Evolutionary conservation across 768 basidiomycete genomes (phyloP).

Genomic region (Trametes gibbosa): DNA sequence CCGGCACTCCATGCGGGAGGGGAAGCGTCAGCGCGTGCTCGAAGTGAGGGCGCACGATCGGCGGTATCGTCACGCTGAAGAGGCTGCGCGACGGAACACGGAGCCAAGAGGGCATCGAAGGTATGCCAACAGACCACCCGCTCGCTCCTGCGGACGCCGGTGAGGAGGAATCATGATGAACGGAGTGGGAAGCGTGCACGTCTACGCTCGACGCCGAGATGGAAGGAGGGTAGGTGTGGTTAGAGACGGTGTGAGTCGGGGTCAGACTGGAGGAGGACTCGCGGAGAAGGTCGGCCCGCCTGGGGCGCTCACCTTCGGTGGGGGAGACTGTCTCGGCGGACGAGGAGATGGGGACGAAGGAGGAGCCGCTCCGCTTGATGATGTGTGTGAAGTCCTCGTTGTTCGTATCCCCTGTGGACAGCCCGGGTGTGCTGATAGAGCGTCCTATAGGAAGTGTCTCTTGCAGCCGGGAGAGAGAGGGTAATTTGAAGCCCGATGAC

Average conservation of each 20-base stretch:
- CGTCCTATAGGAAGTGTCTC: slow-evolving; percentile 39
- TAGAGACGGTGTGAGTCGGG: slow-evolving; percentile 25
- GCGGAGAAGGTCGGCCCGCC: slow-evolving; percentile 17
- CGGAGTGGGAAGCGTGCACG: slow-evolving; percentile 45
- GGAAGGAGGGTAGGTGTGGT: slow-evolving; percentile 82
- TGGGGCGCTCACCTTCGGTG: slow-evolving; percentile 25
- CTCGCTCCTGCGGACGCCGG: slow-evolving; percentile 28
- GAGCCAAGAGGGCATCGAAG: slow-evolving; percentile 25
- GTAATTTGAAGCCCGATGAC: slow-evolving; percentile 54
- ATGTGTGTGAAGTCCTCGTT: slow-evolving; percentile 74
- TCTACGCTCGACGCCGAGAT: slow-evolving; percentile 40
- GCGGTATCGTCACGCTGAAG: slow-evolving; percentile 18
- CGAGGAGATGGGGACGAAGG: slow-evolving; percentile 55
- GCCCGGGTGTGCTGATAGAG: slow-evolving; percentile 30
- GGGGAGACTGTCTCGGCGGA: slow-evolving; percentile 29
- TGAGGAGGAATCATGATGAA: slow-evolving; percentile 27
- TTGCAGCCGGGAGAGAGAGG: too few species aligned
- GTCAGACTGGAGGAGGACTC: slow-evolving; percentile 16
- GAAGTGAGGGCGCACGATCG: slow-evolving; percentile 1
- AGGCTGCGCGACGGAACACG: slow-evolving; percentile 22
- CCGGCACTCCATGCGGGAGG: slow-evolving; percentile 27
- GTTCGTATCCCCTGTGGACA: slow-evolving; percentile 27
- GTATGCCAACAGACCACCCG: slow-evolving; percentile 57
- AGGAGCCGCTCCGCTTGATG: slow-evolving; percentile 49
- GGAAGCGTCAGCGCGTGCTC: slow-evolving; percentile 25